These are phyloP conservation scores for Jamesozyma hellenica DNA, from an alignment of 805 yeast genomes.

Conservation along the genomic window DNA sequence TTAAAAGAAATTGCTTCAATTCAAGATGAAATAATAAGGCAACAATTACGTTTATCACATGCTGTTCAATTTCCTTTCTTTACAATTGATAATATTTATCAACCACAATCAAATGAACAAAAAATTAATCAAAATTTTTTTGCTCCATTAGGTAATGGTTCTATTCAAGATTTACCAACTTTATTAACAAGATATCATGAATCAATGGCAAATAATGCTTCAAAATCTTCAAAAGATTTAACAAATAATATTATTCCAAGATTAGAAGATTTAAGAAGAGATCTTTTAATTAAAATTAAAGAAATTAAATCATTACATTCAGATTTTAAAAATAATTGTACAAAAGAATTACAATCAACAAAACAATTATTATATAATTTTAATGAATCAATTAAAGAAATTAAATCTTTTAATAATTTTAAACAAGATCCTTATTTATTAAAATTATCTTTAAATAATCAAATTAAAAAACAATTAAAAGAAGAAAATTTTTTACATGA, in stretches of 20 bases:
- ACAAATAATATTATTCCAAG: constrained; percentile 54
- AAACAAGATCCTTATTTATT: constrained; percentile 74
- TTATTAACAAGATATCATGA: constrained; percentile 57
- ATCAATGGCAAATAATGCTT: constrained; percentile 47
- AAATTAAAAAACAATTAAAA: constrained; percentile 61
- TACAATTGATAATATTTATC: constrained; percentile 22
- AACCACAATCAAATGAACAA: constrained; percentile 20
- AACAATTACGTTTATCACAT: constrained; percentile 70
- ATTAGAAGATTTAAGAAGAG: constrained; percentile 60
- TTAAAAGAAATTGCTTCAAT: constrained; percentile 71
- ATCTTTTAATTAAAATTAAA: constrained; percentile 71
- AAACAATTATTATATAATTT: constrained; percentile 46
- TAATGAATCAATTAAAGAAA: constrained; percentile 51
- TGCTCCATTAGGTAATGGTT: constrained; percentile 66
- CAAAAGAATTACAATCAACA: constrained; percentile 58
- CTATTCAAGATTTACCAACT: constrained; percentile 75
- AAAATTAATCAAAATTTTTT: constrained; percentile 38
- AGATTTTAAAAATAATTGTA: constrained; percentile 72
- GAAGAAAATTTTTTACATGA: constrained; percentile 85
- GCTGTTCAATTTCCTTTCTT: constrained; percentile 46
- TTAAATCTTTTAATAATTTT: constrained; percentile 36
- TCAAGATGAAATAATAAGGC: constrained; percentile 81
- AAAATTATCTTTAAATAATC: constrained; percentile 61
- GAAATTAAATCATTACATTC: constrained; percentile 75
- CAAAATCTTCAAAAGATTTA: constrained; percentile 49